A percentile compares a stretch with the other conserved stretches of the same genome.
Evolutionary conservation across 805 yeast species (phyloP).

Genomic region (Ogataea thermomethanolica): DNA sequence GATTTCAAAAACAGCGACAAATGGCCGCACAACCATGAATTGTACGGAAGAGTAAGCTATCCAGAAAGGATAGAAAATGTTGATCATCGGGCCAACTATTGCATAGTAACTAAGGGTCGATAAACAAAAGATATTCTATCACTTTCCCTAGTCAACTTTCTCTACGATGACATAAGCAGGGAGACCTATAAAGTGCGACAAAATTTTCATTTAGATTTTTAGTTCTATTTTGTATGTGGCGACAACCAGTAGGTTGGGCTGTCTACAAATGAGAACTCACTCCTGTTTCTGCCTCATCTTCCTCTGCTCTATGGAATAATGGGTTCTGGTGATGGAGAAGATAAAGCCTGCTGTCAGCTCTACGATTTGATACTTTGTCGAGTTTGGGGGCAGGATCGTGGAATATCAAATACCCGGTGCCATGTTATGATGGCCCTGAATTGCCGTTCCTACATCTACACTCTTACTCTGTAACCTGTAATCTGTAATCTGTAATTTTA

Average conservation of each 20-base stretch:
- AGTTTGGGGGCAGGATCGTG: conserved; percentile 23
- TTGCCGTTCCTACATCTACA: conserved; percentile 7
- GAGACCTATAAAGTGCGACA: neutral
- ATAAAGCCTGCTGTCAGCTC: conserved; percentile 23
- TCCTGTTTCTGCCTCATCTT: conserved; percentile 34
- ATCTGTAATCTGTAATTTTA: neutral
- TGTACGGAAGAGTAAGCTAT: neutral
- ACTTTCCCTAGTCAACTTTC: conserved; percentile 1
- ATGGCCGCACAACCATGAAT: conserved; percentile 3
- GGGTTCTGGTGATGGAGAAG: conserved; percentile 36
- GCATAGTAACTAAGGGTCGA: neutral
- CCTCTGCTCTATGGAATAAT: conserved; percentile 27
- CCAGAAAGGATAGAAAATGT: conserved; percentile 7
- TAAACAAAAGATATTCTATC: neutral
- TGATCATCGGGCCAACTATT: neutral
- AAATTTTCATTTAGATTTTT: neutral
- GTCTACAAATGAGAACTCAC: conserved; percentile 10
- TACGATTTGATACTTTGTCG: conserved; percentile 29
- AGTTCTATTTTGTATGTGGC: conserved; percentile 1
- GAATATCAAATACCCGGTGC: conserved; percentile 13
- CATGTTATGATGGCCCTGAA: conserved; percentile 7
- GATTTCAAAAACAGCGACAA: conserved; percentile 1
- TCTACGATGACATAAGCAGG: conserved; percentile 1
- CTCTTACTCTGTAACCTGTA: neutral
- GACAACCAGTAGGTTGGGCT: conserved; percentile 4